Evolutionary conservation across 306 rosid genomes (phyloP), one percentile per base, ranked within the genome.

Genomic region (Prinsepia uniflora): DNA sequence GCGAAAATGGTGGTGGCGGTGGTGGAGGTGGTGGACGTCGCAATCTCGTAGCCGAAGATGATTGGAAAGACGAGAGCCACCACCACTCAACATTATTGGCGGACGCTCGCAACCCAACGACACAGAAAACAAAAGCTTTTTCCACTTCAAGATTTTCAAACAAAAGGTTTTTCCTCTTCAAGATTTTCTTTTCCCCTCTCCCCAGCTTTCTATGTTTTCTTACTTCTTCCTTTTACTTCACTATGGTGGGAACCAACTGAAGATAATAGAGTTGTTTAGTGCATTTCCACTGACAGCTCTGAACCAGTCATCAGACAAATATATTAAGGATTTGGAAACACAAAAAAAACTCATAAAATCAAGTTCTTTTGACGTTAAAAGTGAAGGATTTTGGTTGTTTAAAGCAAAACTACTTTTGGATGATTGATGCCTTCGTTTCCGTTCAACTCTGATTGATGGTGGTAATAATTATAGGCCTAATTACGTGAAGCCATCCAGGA

Each of bases 41-140:
- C 83, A 86, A n/a, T 81, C 87, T 59, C 87, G 75, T 11, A 79
- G 78, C 72, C 88, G 82, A 12, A 88, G 83, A 70, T 81, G 96
- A 48, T 63, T 72, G 41, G 90, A 83, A 55, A 85, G 67, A 57
- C 86, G 96, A 80, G 53, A 75, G 18, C 72, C 63, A 11, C 74
- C 79, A 44, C 75, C 58, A 18, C 68, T 14, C 46, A 70, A 70
- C 80, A 76, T 68, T 58, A 63, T 59, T 47, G 40, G 74, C 73
- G 4, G 24, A 43, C 47, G 18, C 75, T 52, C n/a, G n/a, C 54
- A 54, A 49, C 64, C 9, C 63, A 12, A 48, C 6, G 4, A 6
- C 18, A 43, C 20, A 4, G n/a, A 17, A 56, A 52, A n/a, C 24
- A n/a, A 30, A 30, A 30, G 36, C 36, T 30, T 30, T 30, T 30